Conservation (phyloP, 371 early-diverging fungal genomes). For the Batkoa obscura region DNA sequence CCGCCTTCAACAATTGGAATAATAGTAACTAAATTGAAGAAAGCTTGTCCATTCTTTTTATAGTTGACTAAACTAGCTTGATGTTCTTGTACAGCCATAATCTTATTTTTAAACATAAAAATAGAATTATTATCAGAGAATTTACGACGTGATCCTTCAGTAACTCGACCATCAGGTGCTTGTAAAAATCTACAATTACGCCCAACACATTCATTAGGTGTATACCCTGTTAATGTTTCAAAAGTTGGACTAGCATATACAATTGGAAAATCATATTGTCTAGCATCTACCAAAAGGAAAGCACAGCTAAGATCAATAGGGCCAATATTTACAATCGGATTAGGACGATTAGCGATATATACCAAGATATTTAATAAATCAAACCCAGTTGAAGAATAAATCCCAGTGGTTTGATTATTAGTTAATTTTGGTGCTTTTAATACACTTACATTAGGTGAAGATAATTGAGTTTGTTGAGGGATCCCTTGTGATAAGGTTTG, state of each 20-base stretch:
- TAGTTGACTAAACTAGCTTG: slow-evolving; percentile 43
- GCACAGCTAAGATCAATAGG: slow-evolving; percentile 35
- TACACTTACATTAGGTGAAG: too few relatives aligned
- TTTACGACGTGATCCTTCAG: slow-evolving; percentile 20
- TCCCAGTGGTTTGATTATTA: slow-evolving; percentile 9
- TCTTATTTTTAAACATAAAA: slow-evolving; percentile 22
- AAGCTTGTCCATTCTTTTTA: slow-evolving; percentile 39
- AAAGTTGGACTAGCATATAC: slow-evolving; percentile 37
- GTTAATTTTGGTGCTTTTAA: background rate
- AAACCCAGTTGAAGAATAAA: slow-evolving; percentile 33
- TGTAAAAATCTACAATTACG: slow-evolving; percentile 45
- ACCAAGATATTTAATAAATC: slow-evolving; percentile 36
- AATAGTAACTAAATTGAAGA: slow-evolving; percentile 40
- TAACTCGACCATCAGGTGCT: slow-evolving; percentile 22
- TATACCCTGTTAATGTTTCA: slow-evolving; percentile 34
- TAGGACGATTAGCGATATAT: slow-evolving; percentile 17
- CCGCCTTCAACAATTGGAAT: slow-evolving; percentile 24
- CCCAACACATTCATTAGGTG: slow-evolving; percentile 25
- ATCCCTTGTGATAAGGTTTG: too few relatives aligned
- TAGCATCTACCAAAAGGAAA: slow-evolving; percentile 26
- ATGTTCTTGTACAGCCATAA: slow-evolving; percentile 26
- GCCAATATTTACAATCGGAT: slow-evolving; percentile 27
- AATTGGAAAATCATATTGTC: slow-evolving; percentile 22
- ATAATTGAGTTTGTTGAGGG: too few relatives aligned
- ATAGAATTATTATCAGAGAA: slow-evolving; percentile 32